Evolutionary conservation across 2,329 filamentous ascomycete genomes (phyloP).

Genomic region (Colletotrichum truncatum): DNA sequence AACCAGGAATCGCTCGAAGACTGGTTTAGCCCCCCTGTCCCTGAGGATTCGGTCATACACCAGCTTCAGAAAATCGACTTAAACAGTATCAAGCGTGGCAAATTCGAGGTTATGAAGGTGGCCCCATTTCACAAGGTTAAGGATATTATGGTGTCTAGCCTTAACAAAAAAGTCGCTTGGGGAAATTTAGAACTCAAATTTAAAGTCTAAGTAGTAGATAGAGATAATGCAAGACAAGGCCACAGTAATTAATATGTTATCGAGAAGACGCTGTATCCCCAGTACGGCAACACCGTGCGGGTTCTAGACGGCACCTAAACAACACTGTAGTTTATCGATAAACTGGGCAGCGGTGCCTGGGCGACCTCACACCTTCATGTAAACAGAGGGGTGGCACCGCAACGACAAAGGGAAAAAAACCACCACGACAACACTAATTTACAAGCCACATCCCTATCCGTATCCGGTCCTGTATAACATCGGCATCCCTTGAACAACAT

Average conservation of each 20-base stretch:
- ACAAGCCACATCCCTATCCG: neutral
- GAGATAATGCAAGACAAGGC: too few species aligned
- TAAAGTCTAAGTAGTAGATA: too few species aligned
- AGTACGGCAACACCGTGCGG: too few species aligned
- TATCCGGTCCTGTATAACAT: neutral
- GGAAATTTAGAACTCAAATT: too few species aligned
- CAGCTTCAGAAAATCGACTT: neutral
- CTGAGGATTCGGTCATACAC: neutral
- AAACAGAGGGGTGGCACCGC: slow-evolving; percentile 25
- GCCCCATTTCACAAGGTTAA: neutral
- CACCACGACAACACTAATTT: neutral
- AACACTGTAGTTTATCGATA: slow-evolving; percentile 25
- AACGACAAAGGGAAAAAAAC: neutral
- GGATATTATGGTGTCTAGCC: neutral
- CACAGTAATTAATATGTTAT: too few species aligned
- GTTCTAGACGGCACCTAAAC: too few species aligned
- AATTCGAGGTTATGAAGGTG: neutral
- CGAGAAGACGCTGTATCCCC: too few species aligned
- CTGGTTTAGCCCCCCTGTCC: neutral
- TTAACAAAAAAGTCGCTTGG: neutral
- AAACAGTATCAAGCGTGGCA: neutral
- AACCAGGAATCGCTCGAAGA: neutral
- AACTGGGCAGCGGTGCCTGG: slow-evolving; percentile 17
- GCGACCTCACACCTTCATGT: slow-evolving; percentile 17
- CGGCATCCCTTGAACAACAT: neutral